Base-by-base conservation (phyloP, 495 filamentous ascomycete genomes). In the Penicillium cinerascens region DNA sequence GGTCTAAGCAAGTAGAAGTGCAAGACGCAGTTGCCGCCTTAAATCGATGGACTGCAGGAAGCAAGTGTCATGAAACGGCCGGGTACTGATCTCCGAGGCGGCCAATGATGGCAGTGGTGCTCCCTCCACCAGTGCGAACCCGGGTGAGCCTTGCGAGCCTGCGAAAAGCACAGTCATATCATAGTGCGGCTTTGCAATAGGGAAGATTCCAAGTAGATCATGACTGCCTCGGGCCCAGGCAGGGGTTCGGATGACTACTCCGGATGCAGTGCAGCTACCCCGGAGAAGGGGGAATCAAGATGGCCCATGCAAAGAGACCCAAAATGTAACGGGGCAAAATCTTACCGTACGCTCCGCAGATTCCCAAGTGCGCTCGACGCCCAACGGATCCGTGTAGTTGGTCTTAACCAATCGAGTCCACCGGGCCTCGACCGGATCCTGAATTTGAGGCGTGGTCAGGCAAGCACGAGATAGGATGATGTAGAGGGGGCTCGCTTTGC, bases 391-490 rank as follows among this genome's bases (percentile, higher is more conserved):
- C 33, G 65, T 74, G 63, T 92, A 95, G 13, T 81, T 90, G 23
- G 84, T 85, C 59, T 86, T 87, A 37, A 83, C 74, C 11, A 88
- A 73, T 64, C 81, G 85, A 18, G 81, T 80, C 89, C 89, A 95
- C 67, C 77, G 78, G n/a, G 87, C 87, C 54, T 92, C 87, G 18
- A 52, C 58, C 36, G 63, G 66, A 42, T 71, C 69, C 75, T 82
- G 55, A 17, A 54, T 38, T 20, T 29, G 52, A 43, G 55, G 42
- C 23, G 42, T 20, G 17, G 52, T 49, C 22, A 49, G 52, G 49
- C 37, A 42, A 38, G 46, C 48, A 41, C 23, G 13, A 13, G 23
- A 45, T 22, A 0, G 11, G 6, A 33, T 33, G 8, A 33, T 33
- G 29, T 0, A 10, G 10, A 33, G 29, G 29, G 29, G 3, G 8